Percentiles rank a stretch among this genome's conserved stretches.
These are phyloP conservation scores for Xylaria sp. DNA, from an alignment of 2,329 filamentous ascomycete genomes.

Conservation along the genomic window DNA sequence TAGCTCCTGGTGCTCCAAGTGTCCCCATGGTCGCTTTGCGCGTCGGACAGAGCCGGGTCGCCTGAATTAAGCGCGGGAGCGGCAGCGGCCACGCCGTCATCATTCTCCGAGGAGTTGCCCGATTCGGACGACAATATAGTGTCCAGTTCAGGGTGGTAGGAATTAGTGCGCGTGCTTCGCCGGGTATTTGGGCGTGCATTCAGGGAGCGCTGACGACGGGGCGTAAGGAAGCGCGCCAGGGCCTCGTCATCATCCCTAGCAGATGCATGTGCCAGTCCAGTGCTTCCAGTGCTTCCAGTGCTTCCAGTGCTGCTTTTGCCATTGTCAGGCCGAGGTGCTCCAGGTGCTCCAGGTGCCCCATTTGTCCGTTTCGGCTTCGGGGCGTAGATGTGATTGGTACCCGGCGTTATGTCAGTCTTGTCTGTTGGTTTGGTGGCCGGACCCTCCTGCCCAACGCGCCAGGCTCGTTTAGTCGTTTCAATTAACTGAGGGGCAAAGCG, in stretches of 20 bases:
- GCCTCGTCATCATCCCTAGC: conserved; percentile 46
- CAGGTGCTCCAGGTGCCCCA: conserved; percentile 33
- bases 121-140: conserved; percentile 58
- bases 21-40: conserved; percentile 48
- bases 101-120: conserved; percentile 51
- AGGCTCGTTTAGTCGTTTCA: conserved; percentile 78
- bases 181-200: conserved; percentile 54
- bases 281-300: conserved; percentile 27
- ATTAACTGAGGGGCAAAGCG: conserved; percentile 82
- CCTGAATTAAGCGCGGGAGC: conserved; percentile 37
- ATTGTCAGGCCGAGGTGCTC: conserved; percentile 38
- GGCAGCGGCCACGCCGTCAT: conserved; percentile 30
- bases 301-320: conserved; percentile 37
- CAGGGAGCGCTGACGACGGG: conserved; percentile 54
- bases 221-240: conserved; percentile 51
- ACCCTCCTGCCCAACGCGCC: conserved; percentile 71
- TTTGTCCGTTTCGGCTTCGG: conserved; percentile 54
- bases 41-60: conserved; percentile 38
- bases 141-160: conserved; percentile 55
- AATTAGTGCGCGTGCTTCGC: conserved; percentile 52
- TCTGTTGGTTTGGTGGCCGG: conserved; percentile 72
- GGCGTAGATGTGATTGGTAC: conserved; percentile 70
- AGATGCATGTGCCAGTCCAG: conserved; percentile 37
- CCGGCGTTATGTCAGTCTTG: conserved; percentile 77
- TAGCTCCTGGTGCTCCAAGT: conserved; percentile 45